Base-by-base conservation (phyloP, 305 asterid species). In the Vinca major region DNA sequence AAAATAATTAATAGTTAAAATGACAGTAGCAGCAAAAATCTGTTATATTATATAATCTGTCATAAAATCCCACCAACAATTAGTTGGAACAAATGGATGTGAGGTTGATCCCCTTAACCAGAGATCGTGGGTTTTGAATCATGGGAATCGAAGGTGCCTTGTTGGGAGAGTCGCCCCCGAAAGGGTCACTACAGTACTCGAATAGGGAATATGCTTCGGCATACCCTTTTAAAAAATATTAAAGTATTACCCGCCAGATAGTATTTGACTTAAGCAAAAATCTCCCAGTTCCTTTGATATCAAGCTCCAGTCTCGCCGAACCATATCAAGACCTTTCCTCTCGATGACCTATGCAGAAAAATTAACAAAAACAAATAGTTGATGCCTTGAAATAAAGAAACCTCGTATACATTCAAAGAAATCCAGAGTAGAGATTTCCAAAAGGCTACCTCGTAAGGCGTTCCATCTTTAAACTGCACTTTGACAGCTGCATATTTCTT, bases 251-350 rank as follows among this genome's bases (percentile, higher is more conserved):
- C 95, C 90, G 79, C 96, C 96, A 21, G 99, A 91, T 75, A 94
- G 83, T 81, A 94, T 89, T 79, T 89, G 97, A 77, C 87, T 55
- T 48, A 94, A 93, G 77, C 99, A 94, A 85, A 88, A 94, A 77
- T 91, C 95, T 74, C 99, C 97, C 74, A 85, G 44, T 73, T 94
- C 99, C 83, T 91, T 94, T 26, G 99, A 85, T 73, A 94, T 75
- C 85, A 91, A 74, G 82, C 99, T 94, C 99, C 99, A 94, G 82
- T 94, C 99, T 84, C 99, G 95, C 39, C 99, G 87, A 73, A 94
- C 99, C 89, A 91, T 89, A 83, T 94, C 99, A 81, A 94, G 96
- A 77, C 99, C 99, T 83, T 94, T 94, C 76, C 89, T 80, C 79
- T 94, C 99, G 76, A 88, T 88, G 66, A 86, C 87, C 99, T 94